Evolutionary conservation across 139 green algal species (phyloP), one percentile per base, ranked within the genome.

Genomic region (Nannochloris sp.): DNA sequence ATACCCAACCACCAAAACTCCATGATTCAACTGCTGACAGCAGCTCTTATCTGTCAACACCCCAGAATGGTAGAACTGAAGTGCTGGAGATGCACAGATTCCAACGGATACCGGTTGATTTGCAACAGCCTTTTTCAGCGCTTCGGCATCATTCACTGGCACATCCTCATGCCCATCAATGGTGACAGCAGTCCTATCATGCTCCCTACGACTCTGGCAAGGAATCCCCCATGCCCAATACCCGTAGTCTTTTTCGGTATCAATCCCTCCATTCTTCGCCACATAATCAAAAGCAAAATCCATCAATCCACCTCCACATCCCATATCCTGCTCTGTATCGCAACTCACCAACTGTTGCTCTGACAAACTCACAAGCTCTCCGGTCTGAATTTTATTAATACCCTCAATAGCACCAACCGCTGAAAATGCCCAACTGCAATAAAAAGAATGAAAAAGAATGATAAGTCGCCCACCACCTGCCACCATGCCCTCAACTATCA

Each of bases 311-410:
- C 76, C 75, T 23, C 62, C 60, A 54, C 69, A 79, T 48, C 66
- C 73, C 29, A 60, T 21, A 49, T 81, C 75, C 49, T 78, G 66
- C 11, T 55, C 55, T 0, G 23, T 76, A 71, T 96, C 88, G 66
- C 92, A 98, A 68, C 93, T 86, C 8, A 98, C 86, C 44, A 98
- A 82, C 78, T 96, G 81, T 78, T 98, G 92, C 82, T 97, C 92
- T 24, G 69, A 86, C 7, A 97, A 77, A 2, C 74, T 78, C 7
- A 90, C 66, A 55, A 95, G 80, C 61, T 90, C 59, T 19, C 86
- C 86, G 8, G 84, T 94, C 14, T 74, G 68, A 40, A 97, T 83
- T 5, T 68, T 67, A 67, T 93, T 92, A 60, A 91, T 75, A 34
- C 92, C 91, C 75, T 75, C 59, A 19, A 69, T 57, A 10, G 87